Conservation (phyloP, 345 rosid genomes). For the Hibiscus tridactylites region DNA sequence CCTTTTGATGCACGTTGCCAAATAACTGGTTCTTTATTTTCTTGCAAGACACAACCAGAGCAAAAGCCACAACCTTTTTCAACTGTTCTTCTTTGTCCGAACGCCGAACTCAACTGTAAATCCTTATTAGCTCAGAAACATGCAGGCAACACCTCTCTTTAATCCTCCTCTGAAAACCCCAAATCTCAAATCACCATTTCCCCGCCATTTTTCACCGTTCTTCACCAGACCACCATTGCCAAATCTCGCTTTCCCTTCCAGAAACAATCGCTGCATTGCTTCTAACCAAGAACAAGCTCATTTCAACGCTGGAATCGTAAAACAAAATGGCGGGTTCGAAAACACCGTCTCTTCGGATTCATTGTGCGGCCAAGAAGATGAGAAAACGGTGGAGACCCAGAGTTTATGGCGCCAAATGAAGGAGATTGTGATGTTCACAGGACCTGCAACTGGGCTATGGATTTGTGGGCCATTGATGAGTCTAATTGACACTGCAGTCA, state of each 20-base stretch:
- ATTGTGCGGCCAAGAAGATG: constrained; percentile 8
- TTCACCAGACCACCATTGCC: constrained; percentile 13
- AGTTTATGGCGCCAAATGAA: constrained; percentile 64
- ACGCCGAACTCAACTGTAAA: neutral
- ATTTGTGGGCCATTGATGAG: constrained; percentile 94
- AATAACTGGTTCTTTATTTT: neutral
- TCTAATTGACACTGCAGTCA: constrained; percentile 78
- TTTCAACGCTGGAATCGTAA: neutral
- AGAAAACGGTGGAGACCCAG: constrained; percentile 35
- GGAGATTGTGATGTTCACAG: constrained; percentile 69
- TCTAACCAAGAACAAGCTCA: constrained; percentile 21
- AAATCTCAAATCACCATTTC: constrained; percentile 15
- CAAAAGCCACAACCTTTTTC: neutral
- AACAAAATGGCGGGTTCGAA: constrained; percentile 20
- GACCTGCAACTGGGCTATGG: constrained; percentile 91
- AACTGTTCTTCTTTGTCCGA: neutral
- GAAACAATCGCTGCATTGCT: constrained; percentile 22
- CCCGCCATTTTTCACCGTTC: constrained; percentile 5
- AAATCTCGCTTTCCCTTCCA: neutral
- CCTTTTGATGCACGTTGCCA: neutral
- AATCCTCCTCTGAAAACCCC: constrained; percentile 22
- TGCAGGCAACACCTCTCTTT: constrained; percentile 33
- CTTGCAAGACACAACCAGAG: neutral
- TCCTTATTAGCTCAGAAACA: constrained; percentile 5
- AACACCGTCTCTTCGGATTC: constrained; percentile 1